A percentile compares a stretch with the other conserved stretches of the same genome.
Evolutionary conservation across 352 stramenopile genomes (phyloP).

Genomic region (Globisporangium nunn): DNA sequence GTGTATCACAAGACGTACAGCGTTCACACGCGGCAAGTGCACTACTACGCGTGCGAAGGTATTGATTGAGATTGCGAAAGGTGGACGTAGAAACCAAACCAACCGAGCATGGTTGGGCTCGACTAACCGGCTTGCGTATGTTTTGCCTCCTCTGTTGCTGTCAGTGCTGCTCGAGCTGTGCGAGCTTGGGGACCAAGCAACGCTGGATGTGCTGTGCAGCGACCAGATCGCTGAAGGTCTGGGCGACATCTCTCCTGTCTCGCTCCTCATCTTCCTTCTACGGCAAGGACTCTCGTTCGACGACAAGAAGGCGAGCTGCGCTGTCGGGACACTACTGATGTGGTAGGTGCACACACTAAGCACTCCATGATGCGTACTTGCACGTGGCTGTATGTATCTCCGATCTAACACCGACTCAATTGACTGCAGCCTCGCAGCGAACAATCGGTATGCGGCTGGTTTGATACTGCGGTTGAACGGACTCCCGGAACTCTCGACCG

Average conservation of each 20-base stretch:
- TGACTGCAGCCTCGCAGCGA: conserved; percentile 38
- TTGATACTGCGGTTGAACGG: conserved; percentile 54
- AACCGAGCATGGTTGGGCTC: no score
- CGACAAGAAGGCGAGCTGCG: conserved; percentile 77
- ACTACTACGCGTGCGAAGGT: conserved; percentile 82
- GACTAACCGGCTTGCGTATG: no score
- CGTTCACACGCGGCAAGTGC: conserved; percentile 76
- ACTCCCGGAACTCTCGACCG: conserved; percentile 58
- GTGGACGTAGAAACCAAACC: no score
- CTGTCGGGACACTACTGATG: conserved; percentile 64
- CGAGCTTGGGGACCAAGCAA: conserved; percentile 53
- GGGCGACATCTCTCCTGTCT: conserved; percentile 52
- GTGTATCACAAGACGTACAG: conserved; percentile 79
- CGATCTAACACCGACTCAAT: neutral
- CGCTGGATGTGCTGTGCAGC: conserved; percentile 44
- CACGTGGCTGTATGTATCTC: neutral
- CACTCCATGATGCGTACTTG: neutral
- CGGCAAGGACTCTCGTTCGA: conserved; percentile 65
- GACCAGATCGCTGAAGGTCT: conserved; percentile 13
- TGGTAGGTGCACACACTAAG: conserved; percentile 25
- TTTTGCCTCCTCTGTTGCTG: neutral
- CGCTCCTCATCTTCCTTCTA: conserved; percentile 61
- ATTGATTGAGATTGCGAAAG: neutral
- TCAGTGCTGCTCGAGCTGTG: conserved; percentile 66
- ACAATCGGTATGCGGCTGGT: conserved; percentile 36